phyloP scores from a whole-genome alignment of 192 early-diverging fungal species.

The Diversispora epigaea region DNA sequence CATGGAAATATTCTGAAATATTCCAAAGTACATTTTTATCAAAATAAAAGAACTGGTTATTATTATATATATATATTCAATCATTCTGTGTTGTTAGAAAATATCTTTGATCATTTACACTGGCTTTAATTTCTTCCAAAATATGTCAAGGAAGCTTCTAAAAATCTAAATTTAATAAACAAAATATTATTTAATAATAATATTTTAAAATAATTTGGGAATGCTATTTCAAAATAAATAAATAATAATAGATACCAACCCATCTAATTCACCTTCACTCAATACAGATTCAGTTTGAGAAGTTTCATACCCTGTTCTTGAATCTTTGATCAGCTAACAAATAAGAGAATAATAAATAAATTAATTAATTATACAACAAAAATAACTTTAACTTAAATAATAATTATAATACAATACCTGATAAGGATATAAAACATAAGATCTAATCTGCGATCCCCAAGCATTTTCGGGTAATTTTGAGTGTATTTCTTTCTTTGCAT shows the following conservation, averaged over 20 bases:
- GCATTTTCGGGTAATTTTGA: neutral
- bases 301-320: slow-evolving; percentile 8
- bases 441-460: slow-evolving; percentile 23
- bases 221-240: neutral
- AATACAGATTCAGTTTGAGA: neutral
- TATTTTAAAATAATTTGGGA: neutral
- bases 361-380: neutral
- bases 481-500: neutral
- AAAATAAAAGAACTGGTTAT: too few relatives aligned
- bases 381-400: too few relatives aligned
- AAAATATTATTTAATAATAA: neutral
- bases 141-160: neutral
- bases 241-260: neutral
- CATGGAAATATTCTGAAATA: too few relatives aligned
- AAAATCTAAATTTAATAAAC: neutral
- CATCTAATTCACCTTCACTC: slow-evolving; percentile 12
- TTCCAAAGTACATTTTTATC: too few relatives aligned
- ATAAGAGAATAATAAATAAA: neutral
- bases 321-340: slow-evolving; percentile 20
- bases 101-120: too few relatives aligned
- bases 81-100: too few relatives aligned
- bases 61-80: too few relatives aligned
- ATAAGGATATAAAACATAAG: slow-evolving; percentile 24
- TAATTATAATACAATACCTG: neutral
- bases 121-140: too few relatives aligned